Base-by-base conservation (phyloP, 345 rosid genomes). In the Hevea brasiliensis region DNA sequence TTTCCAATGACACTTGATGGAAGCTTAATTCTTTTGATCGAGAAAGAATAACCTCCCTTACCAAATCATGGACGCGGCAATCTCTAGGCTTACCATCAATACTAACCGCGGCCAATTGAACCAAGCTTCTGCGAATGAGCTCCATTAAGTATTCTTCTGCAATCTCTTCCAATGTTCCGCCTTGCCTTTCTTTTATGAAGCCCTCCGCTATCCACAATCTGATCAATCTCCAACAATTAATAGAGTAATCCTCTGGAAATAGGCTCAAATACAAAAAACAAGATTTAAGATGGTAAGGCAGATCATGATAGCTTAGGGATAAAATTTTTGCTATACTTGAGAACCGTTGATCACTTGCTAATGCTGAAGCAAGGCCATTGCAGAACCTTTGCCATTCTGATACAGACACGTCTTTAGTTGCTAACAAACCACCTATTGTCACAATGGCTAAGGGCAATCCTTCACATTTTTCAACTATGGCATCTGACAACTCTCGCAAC, bases 161-260 rank as follows among this genome's bases (percentile, higher is more conserved):
- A 67, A 76, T 80, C 32, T 86, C 87, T 78, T 86, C 87, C 5
- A 32, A 67, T 18, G 82, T 75, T 77, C 72, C 80, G 4, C 89
- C 89, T 35, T 61, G 79, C 62, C 76, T 84, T 18, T 21, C 63
- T 44, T 79, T 82, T 9, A 84, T 76, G 40, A 85, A 85, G 12
- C 89, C 86, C 56, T 81, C 84, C 0, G 87, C 82, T 2, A 77
- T 70, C 89, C 89, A 85, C 21, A 85, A 26, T 6, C 84, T 70
- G 17, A 83, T 56, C 41, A 83, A 72, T 76, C 73, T 79, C 67
- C 24, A 12, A 1, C 50, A 48, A 10, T 74, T 74, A 0, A 85
- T 77, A 7, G 10, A 59, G 59, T 75, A 70, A 61, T 77, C 82
- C 80, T 85, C 80, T 0, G 87, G 86, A 54, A n/a, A 71, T 24